phyloP scores from a whole-genome alignment of 306 rosid species.

The Cicer arietinum region DNA sequence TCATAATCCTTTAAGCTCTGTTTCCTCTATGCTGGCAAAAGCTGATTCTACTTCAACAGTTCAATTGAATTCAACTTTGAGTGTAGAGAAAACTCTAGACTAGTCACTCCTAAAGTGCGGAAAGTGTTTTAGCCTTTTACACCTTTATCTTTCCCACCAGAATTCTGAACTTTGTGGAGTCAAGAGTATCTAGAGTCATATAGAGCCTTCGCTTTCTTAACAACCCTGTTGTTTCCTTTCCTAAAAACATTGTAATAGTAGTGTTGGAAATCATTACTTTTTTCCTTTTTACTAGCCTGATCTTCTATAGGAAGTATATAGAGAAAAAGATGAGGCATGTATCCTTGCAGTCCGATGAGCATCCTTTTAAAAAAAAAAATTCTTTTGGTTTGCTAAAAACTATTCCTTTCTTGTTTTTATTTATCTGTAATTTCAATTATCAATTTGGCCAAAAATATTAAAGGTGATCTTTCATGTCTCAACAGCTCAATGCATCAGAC shows the following conservation, averaged over 20 bases:
- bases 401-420: constrained; percentile 16
- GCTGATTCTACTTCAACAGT: constrained; percentile 15
- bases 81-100: constrained; percentile 1
- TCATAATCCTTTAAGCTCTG: too few relatives aligned
- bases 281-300: constrained; percentile 1
- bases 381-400: constrained; percentile 22
- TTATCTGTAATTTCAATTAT: constrained; percentile 18
- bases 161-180: constrained; percentile 4
- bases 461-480: constrained; percentile 37
- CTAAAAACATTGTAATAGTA: neutral
- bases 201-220: constrained; percentile 3
- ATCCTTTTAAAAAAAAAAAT: constrained; percentile 11
- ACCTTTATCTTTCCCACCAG: neutral
- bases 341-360: constrained; percentile 20
- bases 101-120: neutral
- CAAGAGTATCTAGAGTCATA: neutral
- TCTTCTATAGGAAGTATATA: constrained; percentile 16
- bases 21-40: neutral
- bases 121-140: neutral
- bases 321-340: constrained; percentile 4
- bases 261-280: constrained; percentile 3
- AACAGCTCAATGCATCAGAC: constrained; percentile 82
- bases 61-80: neutral
- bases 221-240: constrained; percentile 23
- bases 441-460: constrained; percentile 11